Conservation (phyloP, 345 rosid species). For the Moricandia arvensis region DNA sequence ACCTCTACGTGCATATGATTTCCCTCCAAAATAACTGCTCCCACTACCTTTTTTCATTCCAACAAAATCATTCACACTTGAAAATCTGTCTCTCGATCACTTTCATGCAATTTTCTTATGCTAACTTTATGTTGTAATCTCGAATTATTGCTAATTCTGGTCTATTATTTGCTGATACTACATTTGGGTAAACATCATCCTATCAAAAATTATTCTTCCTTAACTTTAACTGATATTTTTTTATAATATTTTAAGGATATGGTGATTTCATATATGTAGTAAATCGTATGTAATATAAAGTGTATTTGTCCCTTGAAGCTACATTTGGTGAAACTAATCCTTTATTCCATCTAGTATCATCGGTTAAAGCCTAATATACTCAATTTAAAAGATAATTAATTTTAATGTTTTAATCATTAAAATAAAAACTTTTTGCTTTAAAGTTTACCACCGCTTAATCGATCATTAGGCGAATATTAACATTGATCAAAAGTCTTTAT, state of each 20-base stretch:
- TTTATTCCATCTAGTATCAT: neutral
- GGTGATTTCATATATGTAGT: neutral
- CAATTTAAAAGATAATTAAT: neutral
- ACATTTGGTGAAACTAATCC: neutral
- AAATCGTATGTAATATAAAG: neutral
- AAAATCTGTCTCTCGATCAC: slow-evolving; percentile 65
- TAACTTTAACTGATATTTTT: neutral
- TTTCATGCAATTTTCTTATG: neutral
- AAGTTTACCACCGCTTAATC: slow-evolving; percentile 20
- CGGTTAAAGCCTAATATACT: neutral
- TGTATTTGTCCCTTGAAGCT: too few species aligned
- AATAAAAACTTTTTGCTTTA: slow-evolving; percentile 24
- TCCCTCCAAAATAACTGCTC: slow-evolving; percentile 40
- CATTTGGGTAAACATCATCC: slow-evolving; percentile 1
- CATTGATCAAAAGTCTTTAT: slow-evolving; percentile 20
- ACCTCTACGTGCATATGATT: slow-evolving; percentile 32
- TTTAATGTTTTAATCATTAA: slow-evolving; percentile 26
- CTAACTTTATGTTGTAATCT: neutral
- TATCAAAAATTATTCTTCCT: neutral
- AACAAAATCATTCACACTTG: slow-evolving; percentile 64
- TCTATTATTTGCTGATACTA: slow-evolving; percentile 4
- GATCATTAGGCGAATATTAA: slow-evolving; percentile 30
- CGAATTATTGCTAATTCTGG: slow-evolving; percentile 1
- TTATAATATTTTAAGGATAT: neutral
- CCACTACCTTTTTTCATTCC: slow-evolving; percentile 34